Base-by-base conservation (phyloP, 176 grass and related monocot genomes). In the Secale cereale region DNA sequence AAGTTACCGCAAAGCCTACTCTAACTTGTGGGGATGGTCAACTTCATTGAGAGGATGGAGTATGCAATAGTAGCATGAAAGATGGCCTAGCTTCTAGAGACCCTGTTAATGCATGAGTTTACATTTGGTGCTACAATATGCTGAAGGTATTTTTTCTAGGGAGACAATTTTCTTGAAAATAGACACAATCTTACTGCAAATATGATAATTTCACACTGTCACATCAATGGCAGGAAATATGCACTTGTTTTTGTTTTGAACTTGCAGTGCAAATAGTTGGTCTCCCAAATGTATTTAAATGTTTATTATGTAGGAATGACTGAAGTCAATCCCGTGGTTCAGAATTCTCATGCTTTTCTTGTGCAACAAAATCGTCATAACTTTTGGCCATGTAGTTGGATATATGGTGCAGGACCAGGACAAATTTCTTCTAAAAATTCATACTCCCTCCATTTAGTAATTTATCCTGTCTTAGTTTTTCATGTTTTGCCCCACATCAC, bases 21-120 rank as follows among this genome's bases (percentile, higher is more conserved):
- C 80, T 78, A 88, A 80, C n/a, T 80, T 88, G 73, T 83, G 76
- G 77, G 87, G 83, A 88, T 33, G 76, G 56, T 86, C 83, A 89
- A 81, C 78, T 70, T 82, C 64, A 37, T 72, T 73, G 40, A 78
- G 83, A 82, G 54, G 88, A 89, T 70, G 70, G 45, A 61, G 30
- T 86, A 81, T 45, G 39, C 66, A 84, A 59, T 78, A 81, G 67
- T 78, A 56, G 61, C 78, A 36, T 75, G 71, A 65, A 84, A 69
- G 78, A 85, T 69, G 80, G 81, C 80, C 29, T 73, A 71, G 50
- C 79, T 91, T 86, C 84, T 81, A 79, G 77, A 80, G 61, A 85
- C 56, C 77, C 71, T 80, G 65, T 77, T 78, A 80, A 83, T 87
- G 70, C 74, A 87, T 87, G 72, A 86, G 37, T 72, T 77, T 37